Evolutionary conservation across 176 grass and related monocot genomes (phyloP).

Genomic region (Carex myosuroides): DNA sequence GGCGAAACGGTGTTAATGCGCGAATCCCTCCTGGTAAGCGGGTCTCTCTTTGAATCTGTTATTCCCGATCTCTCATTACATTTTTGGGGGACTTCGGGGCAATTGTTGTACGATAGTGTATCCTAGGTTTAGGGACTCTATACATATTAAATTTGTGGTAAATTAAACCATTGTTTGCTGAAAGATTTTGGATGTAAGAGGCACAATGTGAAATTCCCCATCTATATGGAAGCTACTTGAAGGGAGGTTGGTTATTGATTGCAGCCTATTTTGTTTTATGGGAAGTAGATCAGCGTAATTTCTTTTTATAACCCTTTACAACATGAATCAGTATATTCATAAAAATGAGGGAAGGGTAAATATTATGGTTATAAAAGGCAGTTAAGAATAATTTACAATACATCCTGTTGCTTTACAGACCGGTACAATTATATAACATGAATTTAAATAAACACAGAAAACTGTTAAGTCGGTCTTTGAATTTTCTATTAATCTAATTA

Average conservation of each 20-base stretch:
- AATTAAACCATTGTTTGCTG: neutral
- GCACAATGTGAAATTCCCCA: neutral
- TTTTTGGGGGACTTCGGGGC: neutral
- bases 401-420: neutral
- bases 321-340: neutral
- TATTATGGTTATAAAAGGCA: neutral
- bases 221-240: neutral
- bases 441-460: neutral
- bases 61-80: neutral
- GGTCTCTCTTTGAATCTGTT: neutral
- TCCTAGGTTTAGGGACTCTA: neutral
- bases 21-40: constrained; percentile 43
- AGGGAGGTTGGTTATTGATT: neutral
- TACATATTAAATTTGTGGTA: neutral
- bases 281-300: neutral
- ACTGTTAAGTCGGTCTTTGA: neutral
- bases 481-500: neutral
- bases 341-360: neutral
- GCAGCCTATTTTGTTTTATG: neutral
- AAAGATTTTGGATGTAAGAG: neutral
- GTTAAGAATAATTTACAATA: neutral
- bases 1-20: constrained; percentile 37
- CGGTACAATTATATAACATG: neutral
- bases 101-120: neutral
- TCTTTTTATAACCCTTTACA: neutral